A percentile compares a stretch with the other conserved stretches of the same genome.
These are phyloP conservation scores for Withania somnifera DNA, from an alignment of 305 asterid genomes.

Conservation along the genomic window DNA sequence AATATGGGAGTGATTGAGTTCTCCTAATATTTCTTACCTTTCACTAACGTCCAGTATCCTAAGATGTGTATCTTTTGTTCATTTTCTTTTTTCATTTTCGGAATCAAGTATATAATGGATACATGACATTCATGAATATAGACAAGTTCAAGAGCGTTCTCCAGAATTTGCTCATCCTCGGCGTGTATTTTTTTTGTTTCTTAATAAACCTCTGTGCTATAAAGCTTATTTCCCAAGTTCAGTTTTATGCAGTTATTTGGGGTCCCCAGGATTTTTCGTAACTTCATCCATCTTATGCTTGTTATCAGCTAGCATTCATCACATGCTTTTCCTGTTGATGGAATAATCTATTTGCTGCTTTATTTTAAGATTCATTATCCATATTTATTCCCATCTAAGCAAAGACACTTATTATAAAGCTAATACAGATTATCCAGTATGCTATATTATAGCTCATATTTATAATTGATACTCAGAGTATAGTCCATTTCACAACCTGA, in stretches of 20 bases:
- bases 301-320: background rate
- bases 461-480: background rate
- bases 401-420: background rate
- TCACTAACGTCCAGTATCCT: background rate
- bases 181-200: background rate
- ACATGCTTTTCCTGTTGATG: background rate
- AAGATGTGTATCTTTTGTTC: background rate
- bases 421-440: background rate
- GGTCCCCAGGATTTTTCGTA: background rate
- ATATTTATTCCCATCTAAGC: background rate
- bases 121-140: background rate
- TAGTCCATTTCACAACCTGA: background rate
- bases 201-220: background rate
- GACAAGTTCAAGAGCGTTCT: background rate
- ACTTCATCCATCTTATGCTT: background rate
- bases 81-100: background rate
- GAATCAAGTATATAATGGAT: background rate
- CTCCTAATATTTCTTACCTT: background rate
- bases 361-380: background rate
- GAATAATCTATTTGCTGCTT: background rate
- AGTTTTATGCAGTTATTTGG: background rate
- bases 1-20: background rate
- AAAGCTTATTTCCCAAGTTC: background rate
- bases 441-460: background rate
- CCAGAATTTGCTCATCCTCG: background rate